These are phyloP conservation scores for Hypsizygus marmoreus DNA, from an alignment of 768 basidiomycete genomes.

Conservation along the genomic window DNA sequence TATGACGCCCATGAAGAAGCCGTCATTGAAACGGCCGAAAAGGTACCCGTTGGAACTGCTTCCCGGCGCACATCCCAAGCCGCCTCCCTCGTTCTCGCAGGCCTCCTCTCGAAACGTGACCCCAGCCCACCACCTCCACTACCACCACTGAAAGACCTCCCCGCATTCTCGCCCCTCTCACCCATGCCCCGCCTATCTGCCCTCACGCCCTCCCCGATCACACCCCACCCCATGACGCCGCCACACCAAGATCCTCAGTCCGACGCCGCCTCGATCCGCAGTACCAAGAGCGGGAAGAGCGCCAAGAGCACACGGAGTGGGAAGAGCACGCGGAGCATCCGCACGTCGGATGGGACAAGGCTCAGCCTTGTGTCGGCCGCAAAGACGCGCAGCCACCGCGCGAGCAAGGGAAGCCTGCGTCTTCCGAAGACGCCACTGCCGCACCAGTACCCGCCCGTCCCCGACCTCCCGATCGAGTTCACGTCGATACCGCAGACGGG, in stretches of 20 bases:
- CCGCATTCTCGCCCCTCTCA: slow-evolving; percentile 17
- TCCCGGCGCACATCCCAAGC: slow-evolving; percentile 30
- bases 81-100: slow-evolving; percentile 14
- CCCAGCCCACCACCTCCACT: no score
- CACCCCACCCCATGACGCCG: background rate
- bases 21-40: slow-evolving; percentile 49
- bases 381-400: slow-evolving; percentile 59
- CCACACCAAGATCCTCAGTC: slow-evolving; percentile 31
- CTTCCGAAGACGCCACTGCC: slow-evolving; percentile 39
- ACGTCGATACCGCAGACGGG: background rate
- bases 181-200: slow-evolving; percentile 15
- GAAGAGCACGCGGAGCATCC: slow-evolving; percentile 31
- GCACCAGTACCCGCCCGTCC: slow-evolving; percentile 35
- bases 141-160: slow-evolving; percentile 16
- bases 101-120: slow-evolving; percentile 11
- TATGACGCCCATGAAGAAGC: slow-evolving; percentile 26
- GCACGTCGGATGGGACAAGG: slow-evolving; percentile 18
- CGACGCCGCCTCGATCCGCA: slow-evolving; percentile 42
- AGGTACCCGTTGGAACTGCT: slow-evolving; percentile 43
- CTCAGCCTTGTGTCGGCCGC: slow-evolving; percentile 60
- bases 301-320: slow-evolving; percentile 36
- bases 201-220: slow-evolving; percentile 1
- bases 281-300: slow-evolving; percentile 35
- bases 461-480: slow-evolving; percentile 28
- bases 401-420: slow-evolving; percentile 68